Evolutionary conservation across 441 rosid species (phyloP).

Genomic region (Francoa sonchifolia): DNA sequence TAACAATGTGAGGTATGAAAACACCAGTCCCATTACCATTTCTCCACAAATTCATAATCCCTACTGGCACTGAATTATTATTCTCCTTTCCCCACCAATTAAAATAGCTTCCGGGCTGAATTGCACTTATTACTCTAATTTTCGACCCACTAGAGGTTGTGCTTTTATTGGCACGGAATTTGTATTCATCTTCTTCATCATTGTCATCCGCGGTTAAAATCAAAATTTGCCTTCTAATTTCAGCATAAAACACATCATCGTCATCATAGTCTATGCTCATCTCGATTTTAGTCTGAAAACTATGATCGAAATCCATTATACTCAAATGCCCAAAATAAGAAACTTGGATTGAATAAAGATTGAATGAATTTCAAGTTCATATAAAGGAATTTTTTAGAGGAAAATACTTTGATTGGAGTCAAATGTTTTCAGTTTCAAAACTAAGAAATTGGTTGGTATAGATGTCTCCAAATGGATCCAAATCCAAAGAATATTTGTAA

Average conservation of each 20-base stretch:
- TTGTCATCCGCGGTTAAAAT: conserved; percentile 34
- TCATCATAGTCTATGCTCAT: conserved; percentile 13
- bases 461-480: conserved; percentile 19
- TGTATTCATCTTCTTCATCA: conserved; percentile 9
- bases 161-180: no score
- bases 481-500: conserved; percentile 12
- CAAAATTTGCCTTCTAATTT: conserved; percentile 31
- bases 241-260: conserved; percentile 28
- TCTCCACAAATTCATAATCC: conserved; percentile 32
- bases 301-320: conserved; percentile 9
- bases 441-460: conserved; percentile 7
- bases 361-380: no score
- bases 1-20: conserved; percentile 31
- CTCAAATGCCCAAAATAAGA: no score
- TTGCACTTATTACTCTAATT: neutral
- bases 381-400: neutral
- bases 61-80: conserved; percentile 16
- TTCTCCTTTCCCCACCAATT: conserved; percentile 18
- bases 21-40: conserved; percentile 39
- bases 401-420: conserved; percentile 16
- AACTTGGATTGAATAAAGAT: neutral
- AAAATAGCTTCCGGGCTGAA: conserved; percentile 18
- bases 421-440: neutral
- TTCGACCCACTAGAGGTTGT: no score
- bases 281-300: conserved; percentile 1